Conservation (phyloP, 495 filamentous ascomycete species). For the Rusavskia elegans region DNA sequence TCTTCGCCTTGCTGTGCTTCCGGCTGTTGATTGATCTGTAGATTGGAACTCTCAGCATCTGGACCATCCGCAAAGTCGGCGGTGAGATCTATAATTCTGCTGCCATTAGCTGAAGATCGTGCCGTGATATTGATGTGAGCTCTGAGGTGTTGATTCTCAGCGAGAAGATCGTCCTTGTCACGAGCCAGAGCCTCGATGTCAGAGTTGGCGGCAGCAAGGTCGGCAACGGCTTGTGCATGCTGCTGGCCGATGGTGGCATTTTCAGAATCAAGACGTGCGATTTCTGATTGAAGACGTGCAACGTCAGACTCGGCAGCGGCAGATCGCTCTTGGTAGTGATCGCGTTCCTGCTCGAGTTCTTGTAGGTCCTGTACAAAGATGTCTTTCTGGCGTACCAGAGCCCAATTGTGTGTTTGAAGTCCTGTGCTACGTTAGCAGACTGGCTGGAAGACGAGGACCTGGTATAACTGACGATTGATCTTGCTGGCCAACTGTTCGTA, state of each 20-base stretch:
- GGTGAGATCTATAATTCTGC: not conserved
- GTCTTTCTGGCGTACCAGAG: constrained; percentile 33
- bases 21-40: too few relatives aligned
- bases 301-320: too few relatives aligned
- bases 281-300: not conserved
- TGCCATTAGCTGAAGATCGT: not conserved
- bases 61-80: not conserved
- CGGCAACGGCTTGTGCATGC: constrained; percentile 32
- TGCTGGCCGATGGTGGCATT: not conserved
- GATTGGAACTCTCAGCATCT: too few relatives aligned
- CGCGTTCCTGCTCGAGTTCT: too few relatives aligned
- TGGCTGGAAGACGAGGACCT: not conserved
- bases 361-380: constrained; percentile 21
- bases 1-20: too few relatives aligned
- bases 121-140: not conserved
- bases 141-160: constrained; percentile 33
- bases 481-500: constrained; percentile 29
- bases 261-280: not conserved
- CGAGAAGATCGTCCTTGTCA: constrained; percentile 33
- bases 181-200: constrained; percentile 45
- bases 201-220: constrained; percentile 46
- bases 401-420: constrained; percentile 40
- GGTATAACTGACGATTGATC: constrained; percentile 34
- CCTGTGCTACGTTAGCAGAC: constrained; percentile 20
- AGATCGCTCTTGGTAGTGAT: too few relatives aligned